Evolutionary conservation across 2,329 filamentous ascomycete genomes (phyloP).

Genomic region (Sclerotinia borealis): DNA sequence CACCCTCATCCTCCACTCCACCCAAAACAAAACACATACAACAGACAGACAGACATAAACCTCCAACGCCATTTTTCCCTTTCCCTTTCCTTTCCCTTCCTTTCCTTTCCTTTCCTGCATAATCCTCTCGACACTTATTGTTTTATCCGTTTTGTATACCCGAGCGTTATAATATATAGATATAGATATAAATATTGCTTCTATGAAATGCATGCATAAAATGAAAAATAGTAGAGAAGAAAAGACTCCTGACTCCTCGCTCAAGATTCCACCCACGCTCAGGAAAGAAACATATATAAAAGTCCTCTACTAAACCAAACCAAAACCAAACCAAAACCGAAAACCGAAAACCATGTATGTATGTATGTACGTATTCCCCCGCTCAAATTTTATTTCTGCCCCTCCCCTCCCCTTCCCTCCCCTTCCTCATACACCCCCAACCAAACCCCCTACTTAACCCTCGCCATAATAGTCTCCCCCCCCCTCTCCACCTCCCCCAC

Average conservation of each 20-base stretch:
- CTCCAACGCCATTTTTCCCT: not conserved
- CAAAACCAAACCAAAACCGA: not conserved
- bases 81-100: too few species aligned
- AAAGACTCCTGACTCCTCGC: not conserved
- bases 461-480: constrained; percentile 89
- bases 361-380: not conserved
- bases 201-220: not conserved
- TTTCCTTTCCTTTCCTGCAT: not conserved
- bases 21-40: not conserved
- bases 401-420: not conserved
- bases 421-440: not conserved
- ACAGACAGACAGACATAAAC: not conserved
- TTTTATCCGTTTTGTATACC: too few species aligned
- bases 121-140: too few species aligned
- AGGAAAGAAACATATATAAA: too few species aligned
- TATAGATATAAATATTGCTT: not conserved
- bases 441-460: constrained; percentile 58
- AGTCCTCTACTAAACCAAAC: not conserved
- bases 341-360: not conserved
- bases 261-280: too few species aligned
- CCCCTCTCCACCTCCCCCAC: constrained; percentile 74
- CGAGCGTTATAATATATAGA: too few species aligned
- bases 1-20: too few species aligned
- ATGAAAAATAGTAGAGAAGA: too few species aligned
- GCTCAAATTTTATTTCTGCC: not conserved